These are phyloP conservation scores for Cucumis cinereus DNA, from an alignment of 306 rosid genomes.

Conservation along the genomic window DNA sequence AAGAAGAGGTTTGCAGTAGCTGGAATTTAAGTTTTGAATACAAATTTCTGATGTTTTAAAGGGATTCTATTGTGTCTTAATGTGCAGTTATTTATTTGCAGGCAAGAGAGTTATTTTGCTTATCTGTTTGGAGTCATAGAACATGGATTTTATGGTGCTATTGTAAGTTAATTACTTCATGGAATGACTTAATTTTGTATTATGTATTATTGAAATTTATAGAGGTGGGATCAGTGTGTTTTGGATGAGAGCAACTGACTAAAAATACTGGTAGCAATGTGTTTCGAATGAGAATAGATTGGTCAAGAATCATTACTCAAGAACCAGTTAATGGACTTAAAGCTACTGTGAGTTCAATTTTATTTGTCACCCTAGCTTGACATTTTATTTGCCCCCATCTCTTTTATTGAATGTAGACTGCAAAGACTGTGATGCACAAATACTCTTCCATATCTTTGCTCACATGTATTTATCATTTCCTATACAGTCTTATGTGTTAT, in stretches of 20 bases:
- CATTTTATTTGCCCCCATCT: background rate
- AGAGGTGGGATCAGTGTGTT: no score
- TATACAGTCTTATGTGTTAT: background rate
- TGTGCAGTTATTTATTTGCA: no score
- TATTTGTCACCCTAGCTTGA: conserved; percentile 4
- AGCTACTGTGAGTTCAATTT: conserved; percentile 45
- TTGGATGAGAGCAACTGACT: conserved; percentile 66
- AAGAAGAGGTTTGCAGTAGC: no score
- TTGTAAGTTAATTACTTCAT: conserved; percentile 31
- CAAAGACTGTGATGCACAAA: background rate
- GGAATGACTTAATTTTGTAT: background rate
- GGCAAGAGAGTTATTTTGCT: conserved; percentile 95
- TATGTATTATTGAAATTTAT: background rate
- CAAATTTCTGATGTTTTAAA: no score
- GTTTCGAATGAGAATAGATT: conserved; percentile 93
- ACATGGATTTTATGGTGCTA: conserved; percentile 85
- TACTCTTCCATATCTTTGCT: background rate
- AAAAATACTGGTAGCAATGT: conserved; percentile 71
- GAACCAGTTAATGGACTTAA: conserved; percentile 61
- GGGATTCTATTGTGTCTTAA: no score
- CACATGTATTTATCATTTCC: background rate
- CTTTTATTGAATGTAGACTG: background rate
- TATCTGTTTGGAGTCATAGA: conserved; percentile 77
- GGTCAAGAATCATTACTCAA: conserved; percentile 79
- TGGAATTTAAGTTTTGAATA: no score